Conservation (phyloP, 306 rosid species). For the Cajanus cajan region DNA sequence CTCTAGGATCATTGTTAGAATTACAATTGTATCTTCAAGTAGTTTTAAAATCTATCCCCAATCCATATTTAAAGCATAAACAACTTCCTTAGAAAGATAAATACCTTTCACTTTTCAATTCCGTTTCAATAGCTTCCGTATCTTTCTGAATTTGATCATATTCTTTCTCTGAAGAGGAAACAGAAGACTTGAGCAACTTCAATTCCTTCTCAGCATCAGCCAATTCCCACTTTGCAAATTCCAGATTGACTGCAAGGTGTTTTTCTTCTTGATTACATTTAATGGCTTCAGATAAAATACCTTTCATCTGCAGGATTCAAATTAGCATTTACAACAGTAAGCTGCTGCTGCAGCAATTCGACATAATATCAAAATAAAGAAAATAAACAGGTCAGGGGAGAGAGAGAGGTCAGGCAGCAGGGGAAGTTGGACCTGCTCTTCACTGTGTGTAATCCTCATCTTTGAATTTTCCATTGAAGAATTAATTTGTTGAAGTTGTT, state of each 20-base stretch:
- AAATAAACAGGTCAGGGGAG: neutral
- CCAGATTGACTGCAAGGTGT: conserved; percentile 59
- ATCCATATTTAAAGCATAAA: neutral
- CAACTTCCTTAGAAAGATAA: conserved; percentile 5
- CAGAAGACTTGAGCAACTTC: conserved; percentile 71
- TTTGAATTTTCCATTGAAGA: conserved; percentile 56
- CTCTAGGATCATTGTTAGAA: neutral
- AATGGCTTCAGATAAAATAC: conserved; percentile 56
- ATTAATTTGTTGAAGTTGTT: conserved; percentile 74
- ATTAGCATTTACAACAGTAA: conserved; percentile 26
- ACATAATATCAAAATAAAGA: conserved; percentile 6
- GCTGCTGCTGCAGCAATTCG: neutral
- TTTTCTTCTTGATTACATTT: conserved; percentile 69
- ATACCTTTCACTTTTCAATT: conserved; percentile 79
- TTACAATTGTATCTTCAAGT: neutral
- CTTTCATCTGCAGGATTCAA: conserved; percentile 62
- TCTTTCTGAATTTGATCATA: conserved; percentile 70
- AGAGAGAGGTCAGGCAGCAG: neutral
- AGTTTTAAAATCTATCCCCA: neutral
- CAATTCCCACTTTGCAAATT: conserved; percentile 74
- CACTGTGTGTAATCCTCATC: conserved; percentile 55
- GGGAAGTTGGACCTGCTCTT: conserved; percentile 62
- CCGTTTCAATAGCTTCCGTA: conserved; percentile 51
- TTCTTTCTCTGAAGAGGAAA: conserved; percentile 82
- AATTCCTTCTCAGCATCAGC: conserved; percentile 91